A percentile compares a stretch with the other conserved stretches of the same genome.
Evolutionary conservation across 352 stramenopile species (phyloP).

Genomic region (Plasmopara viticola): DNA sequence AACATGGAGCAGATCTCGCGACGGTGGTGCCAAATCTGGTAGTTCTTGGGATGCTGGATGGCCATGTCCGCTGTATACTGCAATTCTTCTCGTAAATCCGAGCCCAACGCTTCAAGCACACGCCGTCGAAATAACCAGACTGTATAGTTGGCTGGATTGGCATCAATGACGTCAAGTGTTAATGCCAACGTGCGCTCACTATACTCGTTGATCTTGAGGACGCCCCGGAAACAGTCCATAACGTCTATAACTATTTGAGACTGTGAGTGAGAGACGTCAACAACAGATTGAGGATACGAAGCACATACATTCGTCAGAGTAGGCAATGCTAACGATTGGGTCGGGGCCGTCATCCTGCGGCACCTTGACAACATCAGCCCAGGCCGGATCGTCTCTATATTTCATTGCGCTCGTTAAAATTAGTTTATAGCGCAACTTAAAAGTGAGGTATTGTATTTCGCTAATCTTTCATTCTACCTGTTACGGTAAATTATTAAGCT

Average conservation of each 20-base stretch:
- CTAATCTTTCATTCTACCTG: background rate
- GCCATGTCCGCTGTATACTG: constrained; percentile 81
- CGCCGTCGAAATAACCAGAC: constrained; percentile 93
- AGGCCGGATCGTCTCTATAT: constrained; percentile 60
- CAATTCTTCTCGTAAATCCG: constrained; percentile 61
- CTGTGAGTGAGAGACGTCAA: constrained; percentile 2
- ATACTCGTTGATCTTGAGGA: constrained; percentile 88
- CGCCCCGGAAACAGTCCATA: constrained; percentile 94
- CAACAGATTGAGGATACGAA: background rate
- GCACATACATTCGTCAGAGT: constrained; percentile 60
- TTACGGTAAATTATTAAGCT: background rate
- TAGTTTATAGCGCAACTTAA: background rate
- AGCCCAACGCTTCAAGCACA: constrained; percentile 79
- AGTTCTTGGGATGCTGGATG: constrained; percentile 97
- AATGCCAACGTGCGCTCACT: constrained; percentile 88
- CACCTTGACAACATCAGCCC: constrained; percentile 80
- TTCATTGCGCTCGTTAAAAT: constrained; percentile 21
- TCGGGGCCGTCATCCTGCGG: constrained; percentile 77
- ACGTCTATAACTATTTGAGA: constrained; percentile 56
- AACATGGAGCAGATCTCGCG: constrained; percentile 88
- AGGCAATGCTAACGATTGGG: constrained; percentile 73
- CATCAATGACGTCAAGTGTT: constrained; percentile 89
- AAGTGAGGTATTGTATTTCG: background rate
- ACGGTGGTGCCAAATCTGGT: constrained; percentile 99
- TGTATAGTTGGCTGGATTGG: constrained; percentile 98